phyloP scores from a whole-genome alignment of 1,284 basidiomycete species.

The Anthracocystis panici-leucophaei region DNA sequence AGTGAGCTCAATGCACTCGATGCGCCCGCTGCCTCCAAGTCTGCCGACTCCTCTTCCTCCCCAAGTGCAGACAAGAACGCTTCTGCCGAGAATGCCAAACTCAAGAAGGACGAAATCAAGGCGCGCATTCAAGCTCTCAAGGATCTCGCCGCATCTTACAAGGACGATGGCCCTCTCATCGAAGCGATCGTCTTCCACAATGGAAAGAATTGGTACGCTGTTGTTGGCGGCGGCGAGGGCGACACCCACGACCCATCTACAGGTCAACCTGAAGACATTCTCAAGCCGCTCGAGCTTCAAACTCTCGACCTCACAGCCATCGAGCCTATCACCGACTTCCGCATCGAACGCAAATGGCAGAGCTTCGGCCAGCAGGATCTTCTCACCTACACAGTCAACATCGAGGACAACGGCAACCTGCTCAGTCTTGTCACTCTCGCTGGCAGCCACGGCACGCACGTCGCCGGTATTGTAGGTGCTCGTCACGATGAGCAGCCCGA shows the following conservation, averaged over 20 bases:
- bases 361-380: constrained; percentile 67
- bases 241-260: constrained; percentile 55
- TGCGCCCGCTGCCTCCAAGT: constrained; percentile 7
- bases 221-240: constrained; percentile 69
- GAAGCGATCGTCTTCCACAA: constrained; percentile 69
- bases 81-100: constrained; percentile 27
- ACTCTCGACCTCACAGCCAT: constrained; percentile 61
- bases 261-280: constrained; percentile 54
- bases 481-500: constrained; percentile 59
- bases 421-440: constrained; percentile 66
- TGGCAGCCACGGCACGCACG: constrained; percentile 70
- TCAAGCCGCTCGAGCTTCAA: constrained; percentile 37
- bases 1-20: constrained; percentile 55
- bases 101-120: constrained; percentile 63
- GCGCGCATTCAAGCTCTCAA: constrained; percentile 65
- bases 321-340: constrained; percentile 67
- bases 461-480: constrained; percentile 69
- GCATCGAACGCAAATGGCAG: constrained; percentile 65
- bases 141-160: constrained; percentile 60
- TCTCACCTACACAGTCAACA: constrained; percentile 69
- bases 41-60: constrained; percentile 8
- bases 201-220: constrained; percentile 67
- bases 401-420: constrained; percentile 56
- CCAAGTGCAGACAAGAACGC: constrained; percentile 18
- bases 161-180: constrained; percentile 68